These are phyloP conservation scores for Coprinopsis cinerea DNA, from an alignment of 768 basidiomycete genomes.

Conservation along the genomic window DNA sequence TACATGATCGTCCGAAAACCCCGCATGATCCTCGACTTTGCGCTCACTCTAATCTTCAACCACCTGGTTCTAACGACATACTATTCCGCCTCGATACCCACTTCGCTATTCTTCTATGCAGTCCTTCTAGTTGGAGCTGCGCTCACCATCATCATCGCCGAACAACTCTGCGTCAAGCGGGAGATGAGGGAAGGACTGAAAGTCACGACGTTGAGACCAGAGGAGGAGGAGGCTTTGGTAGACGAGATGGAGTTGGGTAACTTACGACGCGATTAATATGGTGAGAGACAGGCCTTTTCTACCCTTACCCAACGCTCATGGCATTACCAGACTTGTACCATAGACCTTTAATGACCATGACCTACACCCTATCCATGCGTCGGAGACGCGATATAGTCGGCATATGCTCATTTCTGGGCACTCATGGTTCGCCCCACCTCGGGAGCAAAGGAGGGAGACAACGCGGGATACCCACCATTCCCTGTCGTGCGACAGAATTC, in stretches of 20 bases:
- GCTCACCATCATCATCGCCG: slow-evolving; percentile 74
- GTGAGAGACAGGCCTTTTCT: no score
- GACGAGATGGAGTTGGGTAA: slow-evolving; percentile 57
- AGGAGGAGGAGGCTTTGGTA: slow-evolving; percentile 49
- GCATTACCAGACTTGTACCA: no score
- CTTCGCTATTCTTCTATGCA: slow-evolving; percentile 90
- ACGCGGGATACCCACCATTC: no score
- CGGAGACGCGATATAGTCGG: no score
- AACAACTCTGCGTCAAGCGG: slow-evolving; percentile 85
- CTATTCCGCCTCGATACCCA: slow-evolving; percentile 77
- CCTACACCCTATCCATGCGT: no score
- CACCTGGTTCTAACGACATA: slow-evolving; percentile 94
- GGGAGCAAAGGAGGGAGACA: no score
- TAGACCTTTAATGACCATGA: no score
- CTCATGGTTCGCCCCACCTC: no score
- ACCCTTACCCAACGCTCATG: no score
- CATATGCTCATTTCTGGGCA: no score
- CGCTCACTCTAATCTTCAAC: slow-evolving; percentile 84
- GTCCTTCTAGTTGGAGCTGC: slow-evolving; percentile 66
- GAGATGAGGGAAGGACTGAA: slow-evolving; percentile 85
- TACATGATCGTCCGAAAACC: slow-evolving; percentile 87
- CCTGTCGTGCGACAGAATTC: no score
- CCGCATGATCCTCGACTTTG: slow-evolving; percentile 91
- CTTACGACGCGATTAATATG: slow-evolving; percentile 32
- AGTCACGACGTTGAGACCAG: slow-evolving; percentile 40